These are phyloP conservation scores for Pyrus hybrid DNA, from an alignment of 331 rosid genomes.

Conservation along the genomic window DNA sequence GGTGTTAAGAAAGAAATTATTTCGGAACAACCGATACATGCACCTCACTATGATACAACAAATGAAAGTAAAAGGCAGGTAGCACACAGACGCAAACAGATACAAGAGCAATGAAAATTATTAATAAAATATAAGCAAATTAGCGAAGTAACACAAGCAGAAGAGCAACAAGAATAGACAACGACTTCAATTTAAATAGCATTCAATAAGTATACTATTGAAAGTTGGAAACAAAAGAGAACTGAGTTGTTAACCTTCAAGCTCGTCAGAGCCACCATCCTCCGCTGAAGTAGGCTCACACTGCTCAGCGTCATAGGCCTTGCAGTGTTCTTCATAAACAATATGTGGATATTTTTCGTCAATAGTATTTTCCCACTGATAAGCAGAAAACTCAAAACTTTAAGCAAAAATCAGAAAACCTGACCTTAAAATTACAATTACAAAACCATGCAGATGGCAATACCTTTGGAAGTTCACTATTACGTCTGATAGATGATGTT, in stretches of 20 bases:
- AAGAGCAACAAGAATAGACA: neutral
- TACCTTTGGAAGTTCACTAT: conserved; percentile 86
- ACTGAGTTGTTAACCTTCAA: conserved; percentile 59
- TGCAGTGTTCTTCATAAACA: conserved; percentile 89
- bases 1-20: neutral
- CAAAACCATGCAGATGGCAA: conserved; percentile 6
- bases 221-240: conserved; percentile 1
- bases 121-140: neutral
- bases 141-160: neutral
- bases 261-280: conserved; percentile 42
- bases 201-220: neutral
- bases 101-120: neutral
- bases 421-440: neutral
- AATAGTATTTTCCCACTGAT: conserved; percentile 71
- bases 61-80: neutral
- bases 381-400: conserved; percentile 16
- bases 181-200: neutral
- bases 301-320: conserved; percentile 67
- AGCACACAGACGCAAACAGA: neutral
- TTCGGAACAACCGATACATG: neutral
- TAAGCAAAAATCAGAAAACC: neutral
- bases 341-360: conserved; percentile 90
- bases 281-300: conserved; percentile 31
- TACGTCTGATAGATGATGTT: conserved; percentile 80
- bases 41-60: neutral